Conservation (phyloP, 176 grass and related monocot species). For the Puccinellia tenuiflora region DNA sequence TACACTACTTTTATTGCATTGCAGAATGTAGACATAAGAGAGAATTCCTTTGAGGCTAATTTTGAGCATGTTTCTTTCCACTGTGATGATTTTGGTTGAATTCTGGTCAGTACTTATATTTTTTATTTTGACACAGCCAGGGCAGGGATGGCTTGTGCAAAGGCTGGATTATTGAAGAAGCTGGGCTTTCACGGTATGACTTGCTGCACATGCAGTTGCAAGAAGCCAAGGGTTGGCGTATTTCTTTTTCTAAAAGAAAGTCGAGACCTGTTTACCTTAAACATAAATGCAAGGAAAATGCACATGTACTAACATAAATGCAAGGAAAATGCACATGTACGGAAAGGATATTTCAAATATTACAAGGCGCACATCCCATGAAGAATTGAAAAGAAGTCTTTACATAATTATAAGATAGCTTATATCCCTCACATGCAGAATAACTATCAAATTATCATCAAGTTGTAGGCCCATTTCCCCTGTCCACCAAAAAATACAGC, state of each 20-base stretch:
- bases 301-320: not conserved
- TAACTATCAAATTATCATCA: too few relatives aligned
- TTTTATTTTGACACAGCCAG: conserved; percentile 46
- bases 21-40: not conserved
- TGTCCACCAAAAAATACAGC: not conserved
- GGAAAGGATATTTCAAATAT: not conserved
- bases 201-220: not conserved
- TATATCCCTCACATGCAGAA: too few relatives aligned
- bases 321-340: not conserved
- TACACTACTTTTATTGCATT: not conserved
- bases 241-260: not conserved
- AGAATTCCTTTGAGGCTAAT: not conserved
- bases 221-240: not conserved
- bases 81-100: not conserved
- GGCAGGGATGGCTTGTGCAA: conserved; percentile 93
- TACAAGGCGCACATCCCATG: not conserved
- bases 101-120: conserved; percentile 11
- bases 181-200: conserved; percentile 67
- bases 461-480: too few relatives aligned
- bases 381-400: not conserved
- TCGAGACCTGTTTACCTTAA: not conserved
- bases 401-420: not conserved
- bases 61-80: not conserved
- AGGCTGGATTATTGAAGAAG: conserved; percentile 87
- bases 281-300: not conserved